A percentile compares a stretch with the other conserved stretches of the same genome.
These are phyloP conservation scores for Colletotrichum higginsianum DNA, from an alignment of 2,329 filamentous ascomycete genomes.

Conservation along the genomic window DNA sequence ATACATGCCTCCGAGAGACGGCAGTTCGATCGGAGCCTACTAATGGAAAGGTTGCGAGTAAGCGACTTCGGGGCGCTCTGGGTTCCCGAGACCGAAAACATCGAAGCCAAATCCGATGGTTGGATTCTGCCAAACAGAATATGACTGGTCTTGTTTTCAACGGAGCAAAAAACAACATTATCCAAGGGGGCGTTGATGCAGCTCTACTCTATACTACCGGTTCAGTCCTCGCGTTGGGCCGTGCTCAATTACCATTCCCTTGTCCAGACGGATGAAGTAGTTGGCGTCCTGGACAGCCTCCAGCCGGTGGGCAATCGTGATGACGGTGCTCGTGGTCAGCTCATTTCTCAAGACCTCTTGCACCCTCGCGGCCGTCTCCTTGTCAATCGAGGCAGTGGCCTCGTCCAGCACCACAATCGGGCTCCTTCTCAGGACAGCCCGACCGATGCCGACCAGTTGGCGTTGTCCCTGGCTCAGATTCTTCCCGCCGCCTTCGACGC, in stretches of 20 bases:
- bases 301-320: constrained; percentile 76
- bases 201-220: constrained; percentile 14
- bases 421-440: constrained; percentile 72
- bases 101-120: neutral
- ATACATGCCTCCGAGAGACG: too few species aligned
- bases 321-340: constrained; percentile 70
- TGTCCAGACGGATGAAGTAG: constrained; percentile 68
- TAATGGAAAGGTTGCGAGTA: too few species aligned
- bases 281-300: constrained; percentile 73
- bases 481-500: constrained; percentile 72
- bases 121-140: neutral
- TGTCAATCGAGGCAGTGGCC: constrained; percentile 75
- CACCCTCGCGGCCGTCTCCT: constrained; percentile 70
- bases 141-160: neutral
- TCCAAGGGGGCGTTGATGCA: neutral
- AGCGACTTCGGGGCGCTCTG: neutral
- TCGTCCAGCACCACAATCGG: constrained; percentile 76
- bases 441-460: constrained; percentile 72
- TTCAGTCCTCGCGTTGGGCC: constrained; percentile 54
- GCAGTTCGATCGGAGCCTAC: too few species aligned
- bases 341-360: constrained; percentile 71
- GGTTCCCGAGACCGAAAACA: neutral
- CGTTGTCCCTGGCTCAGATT: constrained; percentile 75
- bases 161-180: too few species aligned
- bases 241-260: constrained; percentile 65